Evolutionary conservation across 441 rosid genomes (phyloP), one percentile per base, ranked within the genome.

Genomic region (Kokia cookei): DNA sequence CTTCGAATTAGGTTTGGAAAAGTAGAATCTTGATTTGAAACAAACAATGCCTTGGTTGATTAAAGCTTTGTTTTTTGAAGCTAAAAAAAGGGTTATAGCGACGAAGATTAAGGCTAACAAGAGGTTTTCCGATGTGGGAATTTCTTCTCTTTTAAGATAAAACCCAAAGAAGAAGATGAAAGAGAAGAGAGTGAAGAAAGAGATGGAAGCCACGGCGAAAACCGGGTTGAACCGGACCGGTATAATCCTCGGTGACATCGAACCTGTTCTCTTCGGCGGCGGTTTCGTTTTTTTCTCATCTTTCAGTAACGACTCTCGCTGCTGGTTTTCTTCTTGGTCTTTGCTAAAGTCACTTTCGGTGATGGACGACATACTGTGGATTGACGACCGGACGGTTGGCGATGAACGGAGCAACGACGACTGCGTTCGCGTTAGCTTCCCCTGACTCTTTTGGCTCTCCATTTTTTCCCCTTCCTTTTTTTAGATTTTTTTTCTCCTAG

Each of bases 401-500:
- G 94, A 83, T 51, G 97, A 91, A 37, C 96, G 90, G 75, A 94
- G 92, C 37, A 94, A 90, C 54, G 94, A 91, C 1, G 98, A 94
- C 57, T 91, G 89, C 0, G 93, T 90, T 63, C 96, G 80, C 63
- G 93, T 89, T 0, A 92, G 89, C 91, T 87, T 87, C 66, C 82
- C 72, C 78, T 84, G 89, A 76, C 89, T 74, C 81, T 81, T 89
- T 73, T 82, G 88, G 69, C 87, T 85, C 58, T 88, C 97, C 95
- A 88, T 88, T 79, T 64, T 19, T 10, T 4, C 3, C 8, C 7
- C 14, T 8, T 1, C 0, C 11, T 15, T 32, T 14, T 60, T 13
- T 1, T 7, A 19, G 11, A 32, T 32, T 32, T 4, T 5, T 79
- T 64, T 19, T 10, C 10, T 1, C 8, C 19, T 24, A 68, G 60